A percentile compares a stretch with the other conserved stretches of the same genome.
Evolutionary conservation across 2,329 filamentous ascomycete species (phyloP).

Genomic region (Pseudogymnoascus sp.): DNA sequence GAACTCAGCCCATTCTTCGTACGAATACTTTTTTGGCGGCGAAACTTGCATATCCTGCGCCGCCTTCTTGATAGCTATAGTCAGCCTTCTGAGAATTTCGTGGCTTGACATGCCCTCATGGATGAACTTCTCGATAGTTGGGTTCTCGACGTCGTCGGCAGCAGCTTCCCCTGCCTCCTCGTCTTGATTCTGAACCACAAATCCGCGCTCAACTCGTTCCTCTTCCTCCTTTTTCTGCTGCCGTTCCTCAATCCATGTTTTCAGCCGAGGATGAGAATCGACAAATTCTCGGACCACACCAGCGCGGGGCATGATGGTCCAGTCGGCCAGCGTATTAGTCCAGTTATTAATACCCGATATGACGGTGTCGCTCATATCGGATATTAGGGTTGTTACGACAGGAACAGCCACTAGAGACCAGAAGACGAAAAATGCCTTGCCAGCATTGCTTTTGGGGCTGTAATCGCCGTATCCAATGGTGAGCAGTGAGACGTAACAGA

Average conservation of each 20-base stretch:
- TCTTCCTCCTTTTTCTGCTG: conserved; percentile 33
- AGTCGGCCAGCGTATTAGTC: conserved; percentile 52
- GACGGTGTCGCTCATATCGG: conserved; percentile 55
- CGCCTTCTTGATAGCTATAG: conserved; percentile 45
- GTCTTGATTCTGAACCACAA: conserved; percentile 27
- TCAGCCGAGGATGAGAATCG: conserved; percentile 36
- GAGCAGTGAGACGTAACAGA: conserved; percentile 58
- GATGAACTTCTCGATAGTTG: conserved; percentile 11
- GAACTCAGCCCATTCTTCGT: conserved; percentile 62
- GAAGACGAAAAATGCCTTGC: conserved; percentile 60
- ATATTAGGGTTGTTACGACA: conserved; percentile 60
- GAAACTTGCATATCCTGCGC: conserved; percentile 43
- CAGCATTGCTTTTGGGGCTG: conserved; percentile 53
- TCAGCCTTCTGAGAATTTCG: conserved; percentile 46
- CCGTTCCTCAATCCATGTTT: conserved; percentile 30
- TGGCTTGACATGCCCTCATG: conserved; percentile 8
- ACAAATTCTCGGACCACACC: conserved; percentile 46
- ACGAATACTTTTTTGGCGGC: conserved; percentile 46
- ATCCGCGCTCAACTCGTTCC: conserved; percentile 32
- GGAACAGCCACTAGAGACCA: conserved; percentile 62
- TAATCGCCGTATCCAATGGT: conserved; percentile 65
- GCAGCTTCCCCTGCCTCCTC: conserved; percentile 19
- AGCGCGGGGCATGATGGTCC: conserved; percentile 55
- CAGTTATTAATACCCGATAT: conserved; percentile 54
- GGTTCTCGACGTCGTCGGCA: background rate